phyloP scores from a whole-genome alignment of 164 flowering plant genomes.

The Stephania japonica region DNA sequence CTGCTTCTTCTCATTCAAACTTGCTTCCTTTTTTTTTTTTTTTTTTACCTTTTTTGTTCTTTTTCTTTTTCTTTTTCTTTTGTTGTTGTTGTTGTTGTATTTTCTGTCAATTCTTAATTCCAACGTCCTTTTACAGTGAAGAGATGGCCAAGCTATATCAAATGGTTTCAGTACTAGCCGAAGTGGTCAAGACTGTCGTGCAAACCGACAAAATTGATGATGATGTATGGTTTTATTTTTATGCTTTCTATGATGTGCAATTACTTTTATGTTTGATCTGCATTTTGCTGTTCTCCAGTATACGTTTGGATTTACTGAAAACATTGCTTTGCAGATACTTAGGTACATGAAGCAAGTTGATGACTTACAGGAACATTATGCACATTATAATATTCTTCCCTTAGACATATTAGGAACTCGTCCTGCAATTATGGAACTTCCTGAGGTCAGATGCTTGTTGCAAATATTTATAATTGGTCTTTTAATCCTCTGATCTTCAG shows the following conservation, averaged over 20 bases:
- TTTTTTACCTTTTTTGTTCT: not conserved
- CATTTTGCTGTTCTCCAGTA: conserved; percentile 1
- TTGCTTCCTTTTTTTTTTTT: not conserved
- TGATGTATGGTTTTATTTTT: conserved; percentile 40
- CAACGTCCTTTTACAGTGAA: conserved; percentile 43
- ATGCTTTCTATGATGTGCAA: not conserved
- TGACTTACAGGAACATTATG: conserved; percentile 54
- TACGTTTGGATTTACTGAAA: not conserved
- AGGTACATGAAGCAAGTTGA: conserved; percentile 69
- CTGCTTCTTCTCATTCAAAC: not conserved
- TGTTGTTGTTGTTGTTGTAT: too few relatives aligned
- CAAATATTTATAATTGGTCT: not conserved
- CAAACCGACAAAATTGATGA: conserved; percentile 49
- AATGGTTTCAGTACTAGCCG: conserved; percentile 78
- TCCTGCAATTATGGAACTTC: conserved; percentile 86
- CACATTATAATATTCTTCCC: conserved; percentile 86
- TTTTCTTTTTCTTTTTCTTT: not conserved
- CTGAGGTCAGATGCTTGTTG: conserved; percentile 57
- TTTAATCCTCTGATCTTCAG: not conserved
- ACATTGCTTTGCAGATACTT: conserved; percentile 42
- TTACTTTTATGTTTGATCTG: not conserved
- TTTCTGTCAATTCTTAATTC: not conserved
- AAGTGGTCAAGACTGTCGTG: conserved; percentile 71
- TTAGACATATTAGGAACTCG: conserved; percentile 60
- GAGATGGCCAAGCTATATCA: conserved; percentile 92